Evolutionary conservation across 2,329 filamentous ascomycete genomes (phyloP).

Genomic region (Cladorrhinum sp.): DNA sequence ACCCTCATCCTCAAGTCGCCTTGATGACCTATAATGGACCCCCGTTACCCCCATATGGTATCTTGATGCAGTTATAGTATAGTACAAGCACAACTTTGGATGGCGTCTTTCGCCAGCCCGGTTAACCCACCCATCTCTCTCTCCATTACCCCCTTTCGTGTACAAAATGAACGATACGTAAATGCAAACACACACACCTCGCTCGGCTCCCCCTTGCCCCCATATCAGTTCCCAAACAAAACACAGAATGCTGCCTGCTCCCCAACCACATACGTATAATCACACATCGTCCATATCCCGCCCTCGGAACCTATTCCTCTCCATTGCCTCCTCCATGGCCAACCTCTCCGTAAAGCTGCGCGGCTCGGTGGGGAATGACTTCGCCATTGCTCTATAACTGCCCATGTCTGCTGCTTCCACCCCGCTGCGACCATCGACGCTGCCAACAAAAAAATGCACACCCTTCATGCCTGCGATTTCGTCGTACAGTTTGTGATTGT

Average conservation of each 20-base stretch:
- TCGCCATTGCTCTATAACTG: slow-evolving; percentile 30
- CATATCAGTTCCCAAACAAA: neutral
- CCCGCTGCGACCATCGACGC: slow-evolving; percentile 35
- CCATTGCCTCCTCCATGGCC: slow-evolving; percentile 30
- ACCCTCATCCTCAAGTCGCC: neutral
- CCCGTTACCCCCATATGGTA: slow-evolving; percentile 10
- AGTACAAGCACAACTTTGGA: slow-evolving; percentile 15
- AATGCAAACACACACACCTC: neutral
- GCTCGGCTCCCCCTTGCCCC: neutral
- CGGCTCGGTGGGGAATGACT: slow-evolving; percentile 23
- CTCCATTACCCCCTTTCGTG: neutral
- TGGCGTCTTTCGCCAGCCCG: neutral
- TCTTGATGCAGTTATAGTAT: slow-evolving; percentile 21
- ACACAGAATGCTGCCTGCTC: neutral
- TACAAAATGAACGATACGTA: neutral
- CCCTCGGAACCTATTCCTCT: slow-evolving; percentile 17
- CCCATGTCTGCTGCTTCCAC: slow-evolving; percentile 29
- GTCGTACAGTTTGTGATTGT: slow-evolving; percentile 37
- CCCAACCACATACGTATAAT: neutral
- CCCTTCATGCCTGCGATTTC: slow-evolving; percentile 38
- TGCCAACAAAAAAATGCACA: slow-evolving; percentile 41
- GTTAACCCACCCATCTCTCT: neutral
- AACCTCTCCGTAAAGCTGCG: slow-evolving; percentile 35
- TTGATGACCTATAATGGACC: neutral
- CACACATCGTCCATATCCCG: slow-evolving; percentile 4